phyloP scores from a whole-genome alignment of 2,329 filamentous ascomycete genomes.

The Claviceps lovelessii region DNA sequence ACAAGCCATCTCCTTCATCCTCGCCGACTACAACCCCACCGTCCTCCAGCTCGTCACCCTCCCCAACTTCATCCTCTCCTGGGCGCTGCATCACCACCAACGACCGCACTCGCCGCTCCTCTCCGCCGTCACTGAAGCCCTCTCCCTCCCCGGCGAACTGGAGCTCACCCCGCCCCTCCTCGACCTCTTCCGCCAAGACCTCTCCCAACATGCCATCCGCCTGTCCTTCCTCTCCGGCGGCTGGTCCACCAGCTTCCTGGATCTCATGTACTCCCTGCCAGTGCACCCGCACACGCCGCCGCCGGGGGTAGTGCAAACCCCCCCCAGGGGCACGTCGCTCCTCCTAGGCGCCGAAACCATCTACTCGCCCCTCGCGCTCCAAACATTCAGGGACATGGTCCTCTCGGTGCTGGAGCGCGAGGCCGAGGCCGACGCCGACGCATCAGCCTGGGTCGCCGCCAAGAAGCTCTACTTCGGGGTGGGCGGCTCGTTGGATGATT shows the following conservation, averaged over 20 bases:
- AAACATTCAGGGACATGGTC: conserved; percentile 53
- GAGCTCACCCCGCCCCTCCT: conserved; percentile 47
- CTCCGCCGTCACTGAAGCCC: conserved; percentile 28
- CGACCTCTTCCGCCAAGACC: conserved; percentile 39
- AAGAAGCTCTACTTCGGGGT: conserved; percentile 78
- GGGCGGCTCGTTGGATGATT: conserved; percentile 66
- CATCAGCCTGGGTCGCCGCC: conserved; percentile 54
- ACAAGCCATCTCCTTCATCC: conserved; percentile 43
- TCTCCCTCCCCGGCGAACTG: conserved; percentile 40
- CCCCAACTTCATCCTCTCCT: conserved; percentile 62
- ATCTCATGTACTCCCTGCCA: conserved; percentile 33
- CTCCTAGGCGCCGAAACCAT: conserved; percentile 70
- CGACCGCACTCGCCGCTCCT: conserved; percentile 6
- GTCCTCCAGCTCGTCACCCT: conserved; percentile 67
- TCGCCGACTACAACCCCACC: conserved; percentile 68
- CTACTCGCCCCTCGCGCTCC: conserved; percentile 60
- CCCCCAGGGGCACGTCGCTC: conserved; percentile 23
- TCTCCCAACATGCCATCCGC: conserved; percentile 35
- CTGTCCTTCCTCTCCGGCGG: conserved; percentile 60
- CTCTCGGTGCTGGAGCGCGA: conserved; percentile 41
- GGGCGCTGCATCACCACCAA: conserved; percentile 35
- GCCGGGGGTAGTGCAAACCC: not conserved
- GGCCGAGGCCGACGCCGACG: conserved; percentile 22
- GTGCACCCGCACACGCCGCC: not conserved
- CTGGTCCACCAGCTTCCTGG: conserved; percentile 53